Conservation (phyloP, 306 rosid species). For the Ormosia emarginata region DNA sequence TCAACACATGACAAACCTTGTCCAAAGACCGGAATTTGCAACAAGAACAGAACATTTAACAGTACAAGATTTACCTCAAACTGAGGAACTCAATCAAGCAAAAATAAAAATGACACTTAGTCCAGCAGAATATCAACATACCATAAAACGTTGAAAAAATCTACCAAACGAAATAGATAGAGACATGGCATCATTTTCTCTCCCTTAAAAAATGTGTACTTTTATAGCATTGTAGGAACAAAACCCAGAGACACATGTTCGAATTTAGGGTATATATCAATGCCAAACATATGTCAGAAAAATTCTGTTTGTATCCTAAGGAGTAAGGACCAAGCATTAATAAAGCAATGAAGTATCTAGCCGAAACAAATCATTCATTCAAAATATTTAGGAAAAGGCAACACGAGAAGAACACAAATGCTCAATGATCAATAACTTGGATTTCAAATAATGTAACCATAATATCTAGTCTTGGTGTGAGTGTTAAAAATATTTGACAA, state of each 20-base stretch:
- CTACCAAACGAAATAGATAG: not conserved
- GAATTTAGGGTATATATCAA: not conserved
- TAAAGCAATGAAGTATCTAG: not conserved
- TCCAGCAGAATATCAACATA: not conserved
- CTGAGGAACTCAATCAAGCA: not conserved
- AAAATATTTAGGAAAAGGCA: not conserved
- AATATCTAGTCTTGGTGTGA: not conserved
- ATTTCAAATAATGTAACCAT: not conserved
- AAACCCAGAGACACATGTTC: not conserved
- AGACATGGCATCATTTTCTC: not conserved
- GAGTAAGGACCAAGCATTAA: not conserved
- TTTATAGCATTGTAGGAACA: not conserved
- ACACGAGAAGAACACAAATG: not conserved
- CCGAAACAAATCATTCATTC: not conserved
- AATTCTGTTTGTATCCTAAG: not conserved
- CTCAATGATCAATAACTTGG: slow-evolving; percentile 4
- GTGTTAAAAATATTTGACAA: not conserved
- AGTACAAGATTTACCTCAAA: not conserved
- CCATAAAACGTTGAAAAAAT: not conserved
- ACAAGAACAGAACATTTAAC: not conserved
- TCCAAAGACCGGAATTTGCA: not conserved
- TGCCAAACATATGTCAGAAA: not conserved
- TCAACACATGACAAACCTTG: not conserved
- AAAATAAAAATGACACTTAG: not conserved
- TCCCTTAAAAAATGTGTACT: not conserved